Conservation (phyloP, 768 basidiomycete genomes). For the Vishniacozyma victoriae region DNA sequence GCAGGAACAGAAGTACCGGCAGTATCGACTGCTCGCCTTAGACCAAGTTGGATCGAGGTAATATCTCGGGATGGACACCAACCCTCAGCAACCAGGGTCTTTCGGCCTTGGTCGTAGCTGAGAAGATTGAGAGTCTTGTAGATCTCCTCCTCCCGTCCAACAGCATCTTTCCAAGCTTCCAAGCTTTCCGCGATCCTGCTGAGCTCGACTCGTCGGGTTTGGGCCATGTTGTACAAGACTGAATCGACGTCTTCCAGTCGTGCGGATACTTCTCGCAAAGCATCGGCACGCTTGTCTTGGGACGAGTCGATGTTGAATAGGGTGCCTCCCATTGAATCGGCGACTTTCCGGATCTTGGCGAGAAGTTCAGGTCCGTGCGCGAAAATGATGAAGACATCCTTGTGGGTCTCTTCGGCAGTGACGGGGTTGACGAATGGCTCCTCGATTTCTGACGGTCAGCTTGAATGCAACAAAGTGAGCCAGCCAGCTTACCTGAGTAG, state of each 20-base stretch:
- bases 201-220: constrained; percentile 74
- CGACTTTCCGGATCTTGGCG: constrained; percentile 93
- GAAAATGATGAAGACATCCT: constrained; percentile 99
- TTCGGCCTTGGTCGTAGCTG: constrained; percentile 86
- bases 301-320: constrained; percentile 94
- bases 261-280: constrained; percentile 76
- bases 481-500: constrained; percentile 43
- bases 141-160: constrained; percentile 89
- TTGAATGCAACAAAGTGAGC: background rate
- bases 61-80: constrained; percentile 97
- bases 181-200: constrained; percentile 76
- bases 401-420: constrained; percentile 76
- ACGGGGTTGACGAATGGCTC: constrained; percentile 86
- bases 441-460: constrained; percentile 60
- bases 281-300: constrained; percentile 81
- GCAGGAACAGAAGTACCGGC: constrained; percentile 89
- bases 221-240: constrained; percentile 80
- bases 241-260: constrained; percentile 87
- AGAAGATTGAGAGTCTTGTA: constrained; percentile 93
- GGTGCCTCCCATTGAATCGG: constrained; percentile 98
- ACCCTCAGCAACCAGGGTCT: constrained; percentile 93
- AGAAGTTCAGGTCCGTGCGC: constrained; percentile 89
- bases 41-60: constrained; percentile 71
- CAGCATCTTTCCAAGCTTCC: constrained; percentile 86
- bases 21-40: constrained; percentile 86